phyloP scores from a whole-genome alignment of 2,329 filamentous ascomycete species.

The Biscogniauxia mediterranea region DNA sequence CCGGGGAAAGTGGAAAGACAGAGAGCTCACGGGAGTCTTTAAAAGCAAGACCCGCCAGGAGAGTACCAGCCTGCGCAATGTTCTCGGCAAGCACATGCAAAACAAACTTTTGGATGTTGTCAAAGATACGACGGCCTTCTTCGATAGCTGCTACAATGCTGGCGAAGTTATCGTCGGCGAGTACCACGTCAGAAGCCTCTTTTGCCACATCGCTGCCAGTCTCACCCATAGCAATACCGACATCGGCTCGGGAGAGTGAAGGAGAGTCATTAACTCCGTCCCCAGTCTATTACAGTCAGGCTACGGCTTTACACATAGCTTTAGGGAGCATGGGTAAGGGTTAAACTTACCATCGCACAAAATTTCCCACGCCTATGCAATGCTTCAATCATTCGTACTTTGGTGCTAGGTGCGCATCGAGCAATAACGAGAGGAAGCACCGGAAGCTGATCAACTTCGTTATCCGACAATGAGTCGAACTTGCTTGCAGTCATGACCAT shows the following conservation, averaged over 20 bases:
- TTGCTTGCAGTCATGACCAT: constrained; percentile 64
- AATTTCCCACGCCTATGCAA: constrained; percentile 64
- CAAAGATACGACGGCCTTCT: constrained; percentile 69
- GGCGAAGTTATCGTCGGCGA: constrained; percentile 73
- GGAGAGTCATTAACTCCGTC: constrained; percentile 75
- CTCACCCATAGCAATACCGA: constrained; percentile 65
- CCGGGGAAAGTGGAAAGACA: constrained; percentile 70
- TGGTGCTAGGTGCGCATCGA: constrained; percentile 67
- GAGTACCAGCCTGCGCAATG: constrained; percentile 66
- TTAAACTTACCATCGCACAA: constrained; percentile 56
- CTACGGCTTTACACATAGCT: background rate
- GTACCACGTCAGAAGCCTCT: constrained; percentile 62
- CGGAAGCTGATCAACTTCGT: constrained; percentile 62
- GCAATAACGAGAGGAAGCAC: constrained; percentile 67
- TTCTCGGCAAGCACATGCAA: constrained; percentile 69
- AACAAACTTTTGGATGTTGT: constrained; percentile 75
- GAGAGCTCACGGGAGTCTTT: constrained; percentile 64
- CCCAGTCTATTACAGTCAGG: constrained; percentile 47
- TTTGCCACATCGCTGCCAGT: constrained; percentile 65
- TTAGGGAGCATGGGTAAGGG: constrained; percentile 34
- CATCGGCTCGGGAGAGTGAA: constrained; percentile 66
- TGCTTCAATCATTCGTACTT: constrained; percentile 73
- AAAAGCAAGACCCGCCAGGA: constrained; percentile 70
- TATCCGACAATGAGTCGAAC: constrained; percentile 62
- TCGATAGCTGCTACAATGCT: constrained; percentile 70